Percentiles rank a stretch among this genome's conserved stretches.
phyloP scores from a whole-genome alignment of 331 rosid genomes.

The Acacia pycnantha region DNA sequence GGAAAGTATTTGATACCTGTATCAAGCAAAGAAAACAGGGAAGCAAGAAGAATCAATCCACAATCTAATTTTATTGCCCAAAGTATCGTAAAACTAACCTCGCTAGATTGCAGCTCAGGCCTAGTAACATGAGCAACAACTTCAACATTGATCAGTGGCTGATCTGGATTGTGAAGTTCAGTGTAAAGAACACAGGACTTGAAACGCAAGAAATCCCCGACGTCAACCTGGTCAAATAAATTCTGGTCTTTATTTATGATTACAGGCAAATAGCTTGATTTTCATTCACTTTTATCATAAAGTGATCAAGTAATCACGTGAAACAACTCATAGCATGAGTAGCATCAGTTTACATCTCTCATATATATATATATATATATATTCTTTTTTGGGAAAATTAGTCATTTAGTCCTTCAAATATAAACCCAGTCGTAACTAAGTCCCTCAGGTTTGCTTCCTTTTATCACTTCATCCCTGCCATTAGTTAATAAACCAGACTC shows the following conservation, averaged over 20 bases:
- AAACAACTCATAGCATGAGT: background rate
- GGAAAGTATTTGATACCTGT: conserved; percentile 77
- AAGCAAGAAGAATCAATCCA: background rate
- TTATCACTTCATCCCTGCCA: too few species aligned
- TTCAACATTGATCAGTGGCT: conserved; percentile 84
- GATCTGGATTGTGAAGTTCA: conserved; percentile 61
- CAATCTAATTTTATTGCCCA: background rate
- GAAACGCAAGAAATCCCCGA: conserved; percentile 85
- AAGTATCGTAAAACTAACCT: conserved; percentile 33
- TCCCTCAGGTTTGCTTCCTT: too few species aligned
- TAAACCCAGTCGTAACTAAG: too few species aligned
- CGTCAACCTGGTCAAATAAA: conserved; percentile 67
- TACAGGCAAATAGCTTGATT: background rate
- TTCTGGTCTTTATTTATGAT: background rate
- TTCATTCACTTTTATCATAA: too few species aligned
- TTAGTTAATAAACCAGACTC: too few species aligned
- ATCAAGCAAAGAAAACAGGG: conserved; percentile 4
- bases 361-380: too few species aligned
- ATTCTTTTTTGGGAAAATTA: too few species aligned
- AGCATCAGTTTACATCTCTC: background rate
- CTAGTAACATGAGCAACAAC: conserved; percentile 86
- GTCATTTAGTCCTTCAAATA: too few species aligned
- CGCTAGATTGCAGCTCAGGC: conserved; percentile 52
- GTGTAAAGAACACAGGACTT: conserved; percentile 81
- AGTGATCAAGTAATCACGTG: too few species aligned